A percentile compares a stretch with the other conserved stretches of the same genome.
Evolutionary conservation across 2,329 filamentous ascomycete species (phyloP).

Genomic region (Colletotrichum sp.): DNA sequence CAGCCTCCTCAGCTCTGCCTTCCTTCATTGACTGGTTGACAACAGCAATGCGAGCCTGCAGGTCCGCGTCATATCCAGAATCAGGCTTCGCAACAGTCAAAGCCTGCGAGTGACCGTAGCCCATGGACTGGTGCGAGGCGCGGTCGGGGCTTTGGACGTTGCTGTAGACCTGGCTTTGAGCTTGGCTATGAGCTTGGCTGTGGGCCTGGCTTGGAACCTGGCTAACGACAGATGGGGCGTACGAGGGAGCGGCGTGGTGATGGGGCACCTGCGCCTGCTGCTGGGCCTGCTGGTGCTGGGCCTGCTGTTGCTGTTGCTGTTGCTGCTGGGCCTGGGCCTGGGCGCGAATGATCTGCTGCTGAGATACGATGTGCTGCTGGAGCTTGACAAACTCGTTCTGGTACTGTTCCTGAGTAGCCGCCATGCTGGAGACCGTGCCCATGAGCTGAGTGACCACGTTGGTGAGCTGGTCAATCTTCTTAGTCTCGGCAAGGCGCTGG

Average conservation of each 20-base stretch:
- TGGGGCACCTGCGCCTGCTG: slow-evolving; percentile 15
- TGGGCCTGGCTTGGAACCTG: slow-evolving; percentile 18
- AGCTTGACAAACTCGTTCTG: slow-evolving; percentile 68
- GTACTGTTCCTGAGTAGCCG: slow-evolving; percentile 69
- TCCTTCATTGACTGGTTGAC: slow-evolving; percentile 68
- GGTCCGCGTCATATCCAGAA: slow-evolving; percentile 47
- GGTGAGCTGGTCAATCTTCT: slow-evolving; percentile 77
- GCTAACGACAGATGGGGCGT: slow-evolving; percentile 15
- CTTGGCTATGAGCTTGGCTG: slow-evolving; percentile 26
- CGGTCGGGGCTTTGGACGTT: slow-evolving; percentile 22
- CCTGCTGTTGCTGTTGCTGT: slow-evolving; percentile 25
- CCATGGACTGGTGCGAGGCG: slow-evolving; percentile 18
- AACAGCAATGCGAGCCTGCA: slow-evolving; percentile 57
- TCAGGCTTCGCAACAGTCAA: slow-evolving; percentile 13
- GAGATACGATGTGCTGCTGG: slow-evolving; percentile 46
- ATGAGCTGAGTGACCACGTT: slow-evolving; percentile 69
- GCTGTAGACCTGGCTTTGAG: slow-evolving; percentile 26
- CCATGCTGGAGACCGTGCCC: slow-evolving; percentile 74
- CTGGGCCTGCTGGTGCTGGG: slow-evolving; percentile 15
- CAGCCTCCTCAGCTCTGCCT: slow-evolving; percentile 65
- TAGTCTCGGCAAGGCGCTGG: slow-evolving; percentile 54
- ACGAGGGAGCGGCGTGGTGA: slow-evolving; percentile 7
- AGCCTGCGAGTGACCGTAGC: slow-evolving; percentile 21
- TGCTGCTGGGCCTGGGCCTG: slow-evolving; percentile 25
- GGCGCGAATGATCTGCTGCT: slow-evolving; percentile 42